A percentile compares a stretch with the other conserved stretches of the same genome.
These are phyloP conservation scores for Apodospora peruviana DNA, from an alignment of 495 filamentous ascomycete species.

Conservation along the genomic window DNA sequence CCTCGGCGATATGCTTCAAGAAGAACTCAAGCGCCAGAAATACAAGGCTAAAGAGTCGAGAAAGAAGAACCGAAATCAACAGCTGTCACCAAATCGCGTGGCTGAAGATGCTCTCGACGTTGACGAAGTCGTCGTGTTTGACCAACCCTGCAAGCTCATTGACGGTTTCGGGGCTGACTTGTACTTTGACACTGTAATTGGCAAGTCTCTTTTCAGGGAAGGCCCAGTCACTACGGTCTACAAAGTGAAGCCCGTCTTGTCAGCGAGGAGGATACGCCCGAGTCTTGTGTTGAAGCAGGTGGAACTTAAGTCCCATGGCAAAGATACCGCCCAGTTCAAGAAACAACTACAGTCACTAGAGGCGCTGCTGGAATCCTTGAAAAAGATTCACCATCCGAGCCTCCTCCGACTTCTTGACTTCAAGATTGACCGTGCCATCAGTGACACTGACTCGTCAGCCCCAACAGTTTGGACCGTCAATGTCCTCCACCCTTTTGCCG, in stretches of 20 bases:
- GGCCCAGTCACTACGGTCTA: conserved; percentile 57
- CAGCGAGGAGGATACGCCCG: conserved; percentile 46
- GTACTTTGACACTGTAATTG: conserved; percentile 59
- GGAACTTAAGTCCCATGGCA: conserved; percentile 50
- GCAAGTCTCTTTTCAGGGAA: conserved; percentile 52
- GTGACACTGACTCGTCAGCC: conserved; percentile 29
- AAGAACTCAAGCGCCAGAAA: conserved; percentile 64
- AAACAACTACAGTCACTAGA: conserved; percentile 63
- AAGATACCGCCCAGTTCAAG: conserved; percentile 54
- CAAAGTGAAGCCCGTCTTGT: conserved; percentile 59
- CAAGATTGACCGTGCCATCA: conserved; percentile 55
- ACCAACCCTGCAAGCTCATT: conserved; percentile 57
- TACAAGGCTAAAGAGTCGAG: conserved; percentile 51
- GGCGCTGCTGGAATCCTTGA: conserved; percentile 63
- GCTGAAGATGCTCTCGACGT: conserved; percentile 23
- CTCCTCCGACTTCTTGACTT: conserved; percentile 74
- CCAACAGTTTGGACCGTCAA: conserved; percentile 66
- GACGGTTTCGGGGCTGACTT: conserved; percentile 51
- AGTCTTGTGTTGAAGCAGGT: conserved; percentile 68
- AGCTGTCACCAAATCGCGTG: conserved; percentile 19
- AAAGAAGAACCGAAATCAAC: conserved; percentile 35
- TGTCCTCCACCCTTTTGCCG: conserved; percentile 69
- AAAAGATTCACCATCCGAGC: conserved; percentile 69
- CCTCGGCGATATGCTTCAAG: conserved; percentile 67
- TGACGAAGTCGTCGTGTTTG: conserved; percentile 54